Evolutionary conservation across 306 rosid species (phyloP), one percentile per base, ranked within the genome.

Genomic region (Prunus mongolica): DNA sequence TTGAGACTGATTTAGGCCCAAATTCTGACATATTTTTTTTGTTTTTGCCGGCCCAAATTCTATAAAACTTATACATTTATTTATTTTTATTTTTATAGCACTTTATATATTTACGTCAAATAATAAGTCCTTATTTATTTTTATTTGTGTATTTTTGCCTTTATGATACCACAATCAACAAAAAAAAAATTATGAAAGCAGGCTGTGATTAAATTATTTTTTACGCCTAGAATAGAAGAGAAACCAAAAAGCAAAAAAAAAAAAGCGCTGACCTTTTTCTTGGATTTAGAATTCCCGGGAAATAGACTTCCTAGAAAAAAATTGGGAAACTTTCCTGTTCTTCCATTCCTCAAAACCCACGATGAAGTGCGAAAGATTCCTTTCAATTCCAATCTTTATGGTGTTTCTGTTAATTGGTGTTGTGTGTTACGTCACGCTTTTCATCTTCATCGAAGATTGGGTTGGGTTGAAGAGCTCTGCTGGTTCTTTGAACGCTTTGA

Each of bases 401-500:
- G 96, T 88, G 71, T 74, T 93, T 27, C 55, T 72, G 45, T 76
- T 84, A 67, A 80, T 88, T 79, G 45, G 82, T 45, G 87, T 88
- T 72, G 82, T 86, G 14, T 88, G 82, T 88, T 86, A 84, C 90
- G 30, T 68, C 27, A 90, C 94, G 54, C 56, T 93, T 38, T 93
- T 90, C 88, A 68, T 91, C 71, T 90, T 91, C 72, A 84, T 93
- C 30, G 86, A 87, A 69, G 90, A 86, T 68, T 93, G 96, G 97
- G 72, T 89, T 8, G 91, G 89, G 56, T 77, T 91, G 73, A 84
- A 71, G 71, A 87, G 81, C 84, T 89, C 91, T 8, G 85, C 90
- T 71, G 98, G 94, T 27, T 79, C 84, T 62, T 71, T 91, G 76
- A 88, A 88, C 82, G 79, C 88, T 62, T 52, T 76, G 72, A 49